phyloP scores from a whole-genome alignment of 176 grass and related monocot genomes.

The Alloteropsis semialata region DNA sequence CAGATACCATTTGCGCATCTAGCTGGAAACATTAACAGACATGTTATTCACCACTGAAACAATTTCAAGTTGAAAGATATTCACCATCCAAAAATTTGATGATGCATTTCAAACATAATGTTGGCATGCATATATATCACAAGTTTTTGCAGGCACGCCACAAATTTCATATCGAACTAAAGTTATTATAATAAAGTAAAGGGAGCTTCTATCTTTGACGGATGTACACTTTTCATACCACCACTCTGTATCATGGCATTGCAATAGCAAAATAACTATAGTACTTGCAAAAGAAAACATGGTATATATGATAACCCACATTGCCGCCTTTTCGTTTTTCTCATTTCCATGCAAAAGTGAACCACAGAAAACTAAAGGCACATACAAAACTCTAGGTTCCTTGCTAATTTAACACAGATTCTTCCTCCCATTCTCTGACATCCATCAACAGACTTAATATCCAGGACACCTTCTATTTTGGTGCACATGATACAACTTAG shows the following conservation, averaged over 20 bases:
- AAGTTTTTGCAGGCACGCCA: neutral
- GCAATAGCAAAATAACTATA: constrained; percentile 2
- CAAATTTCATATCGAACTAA: too few relatives aligned
- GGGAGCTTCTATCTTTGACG: neutral
- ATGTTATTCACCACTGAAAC: neutral
- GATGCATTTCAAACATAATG: neutral
- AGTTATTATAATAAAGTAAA: constrained; percentile 17
- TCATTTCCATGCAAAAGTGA: constrained; percentile 9
- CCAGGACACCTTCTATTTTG: neutral
- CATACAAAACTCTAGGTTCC: neutral
- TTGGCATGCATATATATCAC: neutral
- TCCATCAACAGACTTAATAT: neutral
- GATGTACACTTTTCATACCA: neutral
- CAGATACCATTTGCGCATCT: constrained; percentile 72
- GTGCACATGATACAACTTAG: neutral
- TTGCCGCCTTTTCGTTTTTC: neutral
- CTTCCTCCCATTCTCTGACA: neutral
- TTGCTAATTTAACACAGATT: neutral
- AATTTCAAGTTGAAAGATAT: neutral
- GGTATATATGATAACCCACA: neutral
- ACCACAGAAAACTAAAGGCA: neutral
- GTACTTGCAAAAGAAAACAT: constrained; percentile 8
- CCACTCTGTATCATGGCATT: neutral
- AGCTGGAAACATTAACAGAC: constrained; percentile 50
- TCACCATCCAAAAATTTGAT: neutral